A percentile compares a stretch with the other conserved stretches of the same genome.
Conservation (phyloP, 2,329 filamentous ascomycete genomes). For the Domatiomyces globalis region DNA sequence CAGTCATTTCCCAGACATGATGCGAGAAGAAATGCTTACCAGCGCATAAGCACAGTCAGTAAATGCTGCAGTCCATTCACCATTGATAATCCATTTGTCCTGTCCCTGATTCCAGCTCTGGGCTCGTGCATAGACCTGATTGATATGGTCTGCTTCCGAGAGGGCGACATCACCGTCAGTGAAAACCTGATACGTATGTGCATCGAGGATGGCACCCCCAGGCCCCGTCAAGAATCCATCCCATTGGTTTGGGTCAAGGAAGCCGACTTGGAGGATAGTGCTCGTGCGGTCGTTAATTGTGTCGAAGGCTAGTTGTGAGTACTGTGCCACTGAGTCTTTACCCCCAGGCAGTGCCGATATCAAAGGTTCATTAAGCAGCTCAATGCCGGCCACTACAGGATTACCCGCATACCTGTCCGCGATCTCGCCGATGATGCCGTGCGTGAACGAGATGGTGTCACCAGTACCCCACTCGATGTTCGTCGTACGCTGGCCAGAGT, state of each 20-base stretch:
- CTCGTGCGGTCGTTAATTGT: slow-evolving; percentile 33
- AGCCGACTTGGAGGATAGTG: slow-evolving; percentile 43
- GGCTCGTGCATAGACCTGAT: slow-evolving; percentile 42
- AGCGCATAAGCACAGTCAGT: slow-evolving; percentile 43
- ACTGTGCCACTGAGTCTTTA: slow-evolving; percentile 35
- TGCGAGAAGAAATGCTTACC: slow-evolving; percentile 1
- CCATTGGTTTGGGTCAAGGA: slow-evolving; percentile 38
- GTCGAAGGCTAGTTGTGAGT: slow-evolving; percentile 22
- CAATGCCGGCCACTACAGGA: slow-evolving; percentile 42
- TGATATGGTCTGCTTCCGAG: slow-evolving; percentile 39
- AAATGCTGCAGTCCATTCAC: slow-evolving; percentile 56
- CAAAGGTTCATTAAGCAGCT: slow-evolving; percentile 32
- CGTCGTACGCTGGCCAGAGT: slow-evolving; percentile 38
- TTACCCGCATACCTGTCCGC: slow-evolving; percentile 43
- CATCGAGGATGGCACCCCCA: slow-evolving; percentile 45
- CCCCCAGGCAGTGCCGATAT: slow-evolving; percentile 22
- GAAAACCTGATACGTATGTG: slow-evolving; percentile 57
- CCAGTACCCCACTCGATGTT: slow-evolving; percentile 25
- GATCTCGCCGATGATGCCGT: slow-evolving; percentile 44
- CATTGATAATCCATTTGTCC: slow-evolving; percentile 54
- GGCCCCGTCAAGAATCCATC: slow-evolving; percentile 44
- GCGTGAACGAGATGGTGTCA: slow-evolving; percentile 25
- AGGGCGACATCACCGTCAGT: slow-evolving; percentile 36
- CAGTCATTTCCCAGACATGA: slow-evolving; percentile 2
- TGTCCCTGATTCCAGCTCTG: slow-evolving; percentile 33